Conservation (phyloP, 2,329 filamentous ascomycete genomes). For the Colletotrichum melonis region DNA sequence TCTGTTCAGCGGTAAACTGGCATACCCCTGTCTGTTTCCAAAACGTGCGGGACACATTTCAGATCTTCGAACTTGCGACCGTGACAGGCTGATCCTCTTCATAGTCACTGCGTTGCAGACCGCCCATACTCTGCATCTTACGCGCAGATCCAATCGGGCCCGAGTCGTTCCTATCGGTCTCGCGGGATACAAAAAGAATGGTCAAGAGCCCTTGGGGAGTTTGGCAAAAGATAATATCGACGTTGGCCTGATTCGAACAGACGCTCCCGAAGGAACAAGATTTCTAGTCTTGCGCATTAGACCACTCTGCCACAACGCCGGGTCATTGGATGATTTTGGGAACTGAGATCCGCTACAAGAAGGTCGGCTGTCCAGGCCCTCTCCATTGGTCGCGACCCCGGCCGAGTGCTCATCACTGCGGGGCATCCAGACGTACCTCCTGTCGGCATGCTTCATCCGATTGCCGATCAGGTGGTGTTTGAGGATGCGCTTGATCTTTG, state of each 20-base stretch:
- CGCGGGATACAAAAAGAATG: neutral
- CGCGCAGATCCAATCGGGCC: neutral
- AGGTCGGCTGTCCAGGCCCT: fast-evolving
- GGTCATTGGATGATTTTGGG: fast-evolving
- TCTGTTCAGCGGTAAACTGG: neutral
- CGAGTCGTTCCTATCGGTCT: neutral
- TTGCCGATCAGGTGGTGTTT: neutral
- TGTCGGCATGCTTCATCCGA: neutral
- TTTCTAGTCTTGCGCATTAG: conserved; percentile 33
- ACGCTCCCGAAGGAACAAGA: conserved; percentile 32
- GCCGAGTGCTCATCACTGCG: neutral
- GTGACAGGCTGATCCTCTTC: conserved; percentile 26
- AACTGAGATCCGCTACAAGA: fast-evolving
- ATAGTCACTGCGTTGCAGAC: neutral
- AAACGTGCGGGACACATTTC: neutral
- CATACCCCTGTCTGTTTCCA: neutral
- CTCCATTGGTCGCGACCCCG: too few relatives aligned
- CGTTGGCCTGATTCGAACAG: conserved; percentile 32
- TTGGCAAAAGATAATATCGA: neutral
- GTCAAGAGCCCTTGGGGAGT: fast-evolving
- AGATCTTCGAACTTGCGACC: conserved; percentile 20
- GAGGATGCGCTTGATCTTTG: neutral
- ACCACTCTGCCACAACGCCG: conserved; percentile 32
- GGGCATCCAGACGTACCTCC: neutral
- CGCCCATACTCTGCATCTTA: neutral